phyloP scores from a whole-genome alignment of 2,329 filamentous ascomycete genomes.

The Colletotrichum theobromicola region DNA sequence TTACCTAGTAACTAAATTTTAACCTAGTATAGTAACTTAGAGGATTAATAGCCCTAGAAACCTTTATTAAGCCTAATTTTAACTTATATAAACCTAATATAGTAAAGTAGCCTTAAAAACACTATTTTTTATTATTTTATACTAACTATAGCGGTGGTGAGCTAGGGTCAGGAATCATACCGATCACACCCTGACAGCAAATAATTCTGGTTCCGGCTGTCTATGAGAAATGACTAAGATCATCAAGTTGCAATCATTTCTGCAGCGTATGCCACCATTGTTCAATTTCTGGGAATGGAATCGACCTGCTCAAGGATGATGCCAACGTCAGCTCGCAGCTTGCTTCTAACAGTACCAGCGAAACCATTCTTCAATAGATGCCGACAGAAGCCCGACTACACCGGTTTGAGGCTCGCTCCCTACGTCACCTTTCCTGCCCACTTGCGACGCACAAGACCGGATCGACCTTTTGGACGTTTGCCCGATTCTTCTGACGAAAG shows the following conservation, averaged over 20 bases:
- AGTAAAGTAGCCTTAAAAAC: too few species aligned
- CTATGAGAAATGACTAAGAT: neutral
- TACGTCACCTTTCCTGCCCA: slow-evolving; percentile 1
- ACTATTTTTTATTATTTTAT: too few species aligned
- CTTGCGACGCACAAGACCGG: neutral
- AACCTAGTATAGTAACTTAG: too few species aligned
- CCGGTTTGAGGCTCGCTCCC: neutral
- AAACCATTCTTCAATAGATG: neutral
- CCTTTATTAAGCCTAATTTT: too few species aligned
- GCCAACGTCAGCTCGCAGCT: neutral
- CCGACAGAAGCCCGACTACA: neutral
- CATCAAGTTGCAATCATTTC: neutral
- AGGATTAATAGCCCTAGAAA: too few species aligned
- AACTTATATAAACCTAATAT: too few species aligned
- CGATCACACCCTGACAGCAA: too few species aligned
- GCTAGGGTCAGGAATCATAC: too few species aligned
- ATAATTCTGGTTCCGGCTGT: neutral
- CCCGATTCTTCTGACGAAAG: neutral
- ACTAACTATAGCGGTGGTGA: too few species aligned
- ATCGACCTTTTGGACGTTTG: neutral
- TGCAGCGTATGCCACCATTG: neutral
- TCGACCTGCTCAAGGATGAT: neutral
- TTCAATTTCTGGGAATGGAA: neutral
- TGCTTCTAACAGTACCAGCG: neutral
- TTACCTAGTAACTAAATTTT: too few species aligned